Evolutionary conservation across 345 rosid genomes (phyloP).

Genomic region (Gossypium mustelinum): DNA sequence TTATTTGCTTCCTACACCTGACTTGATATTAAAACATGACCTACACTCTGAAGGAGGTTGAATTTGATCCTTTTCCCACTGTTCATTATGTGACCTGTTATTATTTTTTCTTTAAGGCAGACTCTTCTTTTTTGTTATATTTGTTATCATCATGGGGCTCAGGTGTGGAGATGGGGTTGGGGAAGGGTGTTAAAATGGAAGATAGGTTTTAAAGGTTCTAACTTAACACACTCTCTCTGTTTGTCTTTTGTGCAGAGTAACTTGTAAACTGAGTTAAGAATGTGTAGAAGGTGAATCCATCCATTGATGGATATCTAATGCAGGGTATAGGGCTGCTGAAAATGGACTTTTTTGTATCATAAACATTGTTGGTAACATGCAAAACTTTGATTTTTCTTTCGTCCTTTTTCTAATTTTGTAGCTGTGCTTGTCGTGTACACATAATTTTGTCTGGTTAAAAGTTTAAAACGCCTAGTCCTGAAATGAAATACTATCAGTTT

Average conservation of each 20-base stretch:
- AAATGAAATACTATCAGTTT: slow-evolving; percentile 12
- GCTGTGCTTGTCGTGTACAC: slow-evolving; percentile 3
- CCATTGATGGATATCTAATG: slow-evolving; percentile 25
- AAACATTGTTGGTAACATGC: slow-evolving; percentile 26
- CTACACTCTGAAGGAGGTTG: neutral
- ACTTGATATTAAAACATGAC: neutral
- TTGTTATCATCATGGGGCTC: neutral
- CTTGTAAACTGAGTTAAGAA: slow-evolving; percentile 33
- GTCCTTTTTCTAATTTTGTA: slow-evolving; percentile 12
- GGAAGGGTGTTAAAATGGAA: neutral
- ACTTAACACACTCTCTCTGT: neutral
- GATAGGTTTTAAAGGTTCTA: neutral
- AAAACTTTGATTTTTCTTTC: slow-evolving; percentile 14
- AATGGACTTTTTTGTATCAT: slow-evolving; percentile 43
- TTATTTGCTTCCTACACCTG: neutral
- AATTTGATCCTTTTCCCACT: neutral
- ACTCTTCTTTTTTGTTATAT: neutral
- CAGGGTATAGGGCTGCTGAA: slow-evolving; percentile 27
- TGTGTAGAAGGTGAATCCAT: slow-evolving; percentile 38
- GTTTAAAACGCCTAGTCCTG: slow-evolving; percentile 14
- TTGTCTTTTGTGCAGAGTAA: slow-evolving; percentile 35
- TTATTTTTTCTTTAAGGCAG: neutral
- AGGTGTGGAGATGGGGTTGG: neutral
- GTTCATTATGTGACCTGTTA: neutral
- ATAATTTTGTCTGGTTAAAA: slow-evolving; percentile 9